Percentiles rank a stretch among this genome's conserved stretches.
Evolutionary conservation across 208 protist genomes (phyloP).

Genomic region (Angomonas desouzai): DNA sequence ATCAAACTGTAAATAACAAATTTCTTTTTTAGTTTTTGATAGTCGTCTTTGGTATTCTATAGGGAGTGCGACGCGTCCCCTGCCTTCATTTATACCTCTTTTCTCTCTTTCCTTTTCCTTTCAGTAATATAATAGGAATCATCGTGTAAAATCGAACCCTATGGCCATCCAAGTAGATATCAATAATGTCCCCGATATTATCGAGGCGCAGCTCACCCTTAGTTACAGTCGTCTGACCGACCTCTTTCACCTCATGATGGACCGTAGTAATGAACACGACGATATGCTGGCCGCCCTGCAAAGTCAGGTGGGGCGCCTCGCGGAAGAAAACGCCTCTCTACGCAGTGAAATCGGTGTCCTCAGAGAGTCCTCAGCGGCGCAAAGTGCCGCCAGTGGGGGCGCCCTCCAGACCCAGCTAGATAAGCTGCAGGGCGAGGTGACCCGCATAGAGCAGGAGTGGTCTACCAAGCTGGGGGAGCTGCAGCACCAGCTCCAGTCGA

Average conservation of each 20-base stretch:
- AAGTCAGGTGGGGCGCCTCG: constrained; percentile 39
- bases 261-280: constrained; percentile 83
- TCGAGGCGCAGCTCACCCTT: constrained; percentile 87
- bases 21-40: constrained; percentile 17
- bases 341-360: constrained; percentile 38
- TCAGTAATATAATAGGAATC: too few species aligned
- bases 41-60: too few species aligned
- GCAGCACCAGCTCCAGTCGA: neutral
- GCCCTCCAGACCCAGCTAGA: constrained; percentile 20
- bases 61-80: too few species aligned
- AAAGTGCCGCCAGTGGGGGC: constrained; percentile 5
- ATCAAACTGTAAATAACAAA: neutral
- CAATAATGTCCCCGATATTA: constrained; percentile 78
- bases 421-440: constrained; percentile 16
- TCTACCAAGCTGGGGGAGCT: neutral
- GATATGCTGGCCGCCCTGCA: constrained; percentile 65
- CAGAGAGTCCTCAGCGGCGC: constrained; percentile 12
- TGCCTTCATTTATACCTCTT: too few species aligned
- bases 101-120: neutral
- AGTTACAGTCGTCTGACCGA: constrained; percentile 84
- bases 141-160: neutral
- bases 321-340: constrained; percentile 51
- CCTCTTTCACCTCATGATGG: constrained; percentile 71
- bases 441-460: neutral
- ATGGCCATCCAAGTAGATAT: constrained; percentile 83